Evolutionary conservation across 495 filamentous ascomycete genomes (phyloP), one percentile per base, ranked within the genome.

Genomic region (Oidiodendron maius): DNA sequence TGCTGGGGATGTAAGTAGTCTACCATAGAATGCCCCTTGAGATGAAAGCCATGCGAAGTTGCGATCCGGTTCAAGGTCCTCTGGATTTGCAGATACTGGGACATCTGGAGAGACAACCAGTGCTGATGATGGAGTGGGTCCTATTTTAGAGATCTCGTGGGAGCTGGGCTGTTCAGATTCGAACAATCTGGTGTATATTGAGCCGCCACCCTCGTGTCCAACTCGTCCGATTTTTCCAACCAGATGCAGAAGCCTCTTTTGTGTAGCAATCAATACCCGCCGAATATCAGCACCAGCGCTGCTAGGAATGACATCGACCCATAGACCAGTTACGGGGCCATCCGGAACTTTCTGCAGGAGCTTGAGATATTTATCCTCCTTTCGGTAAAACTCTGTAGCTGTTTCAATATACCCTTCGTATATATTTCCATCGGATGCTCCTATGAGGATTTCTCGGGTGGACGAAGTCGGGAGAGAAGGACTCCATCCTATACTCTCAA

Each of bases 381-480:
- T 84, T 44, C 87, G 77, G 64, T 95, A 96, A 66, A 96, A 96
- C 62, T 96, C 91, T 38, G 82, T 87, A 16, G 87, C 82, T 4
- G 87, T 88, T 65, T 98, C 93, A 52, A 98, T 88, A 64, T 87
- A 96, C n/a, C 81, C 84, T 64, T 98, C 93, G 63, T 96, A 96
- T 32, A 98, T 75, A 63, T 86, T 91, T 17, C 94, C 93, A 72
- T 98, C 94, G 17, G 84, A 78, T 17, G 91, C 82, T 17, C 94
- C 93, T 24, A 98, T 64, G 3, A 98, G 72, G n/a, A 98, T 97
- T 69, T 98, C 93, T 41, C 93, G 74, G 0, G 93, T 98, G 1
- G 89, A 95, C 12, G 89, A 84, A 16, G 93, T 96, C 4, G 93
- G 94, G n/a, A 89, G 69, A n/a, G 90, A 89, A 2, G 93, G 94